These are phyloP conservation scores for Paraconiothyrium sp. DNA, from an alignment of 2,329 filamentous ascomycete species.

Conservation along the genomic window DNA sequence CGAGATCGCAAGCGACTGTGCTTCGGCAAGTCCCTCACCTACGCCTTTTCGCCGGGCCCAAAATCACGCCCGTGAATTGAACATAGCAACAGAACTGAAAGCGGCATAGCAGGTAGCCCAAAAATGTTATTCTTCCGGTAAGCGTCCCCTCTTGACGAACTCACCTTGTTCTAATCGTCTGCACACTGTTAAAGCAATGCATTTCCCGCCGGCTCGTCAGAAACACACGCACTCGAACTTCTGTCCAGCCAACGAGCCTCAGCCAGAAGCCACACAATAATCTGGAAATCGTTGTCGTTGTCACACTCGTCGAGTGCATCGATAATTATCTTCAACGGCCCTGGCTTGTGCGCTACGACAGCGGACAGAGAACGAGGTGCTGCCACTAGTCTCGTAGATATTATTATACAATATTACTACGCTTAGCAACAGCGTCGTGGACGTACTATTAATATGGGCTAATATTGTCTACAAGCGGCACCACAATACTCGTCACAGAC, in stretches of 20 bases:
- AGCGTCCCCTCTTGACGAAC: too few species aligned
- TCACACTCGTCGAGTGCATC: conserved; percentile 47
- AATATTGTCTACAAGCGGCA: conserved; percentile 16
- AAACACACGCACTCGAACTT: conserved; percentile 25
- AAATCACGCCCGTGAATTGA: too few species aligned
- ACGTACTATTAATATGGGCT: background rate
- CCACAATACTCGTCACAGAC: conserved; percentile 29
- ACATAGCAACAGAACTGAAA: too few species aligned
- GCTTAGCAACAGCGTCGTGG: background rate
- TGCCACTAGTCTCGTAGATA: conserved; percentile 23
- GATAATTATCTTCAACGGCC: conserved; percentile 10
- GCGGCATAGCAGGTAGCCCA: too few species aligned
- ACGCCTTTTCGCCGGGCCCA: too few species aligned
- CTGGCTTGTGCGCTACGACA: conserved; percentile 5
- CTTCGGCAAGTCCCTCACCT: too few species aligned
- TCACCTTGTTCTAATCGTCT: too few species aligned
- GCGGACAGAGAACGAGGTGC: conserved; percentile 17
- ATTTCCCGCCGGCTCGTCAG: conserved; percentile 25
- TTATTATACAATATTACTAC: background rate
- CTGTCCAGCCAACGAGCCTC: conserved; percentile 16
- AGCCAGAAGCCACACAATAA: conserved; percentile 26
- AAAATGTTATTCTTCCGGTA: too few species aligned
- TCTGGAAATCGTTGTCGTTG: conserved; percentile 20
- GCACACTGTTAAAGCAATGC: too few species aligned
- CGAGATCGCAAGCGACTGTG: too few species aligned